Evolutionary conservation across 306 rosid species (phyloP).

Genomic region (Senna siamea): DNA sequence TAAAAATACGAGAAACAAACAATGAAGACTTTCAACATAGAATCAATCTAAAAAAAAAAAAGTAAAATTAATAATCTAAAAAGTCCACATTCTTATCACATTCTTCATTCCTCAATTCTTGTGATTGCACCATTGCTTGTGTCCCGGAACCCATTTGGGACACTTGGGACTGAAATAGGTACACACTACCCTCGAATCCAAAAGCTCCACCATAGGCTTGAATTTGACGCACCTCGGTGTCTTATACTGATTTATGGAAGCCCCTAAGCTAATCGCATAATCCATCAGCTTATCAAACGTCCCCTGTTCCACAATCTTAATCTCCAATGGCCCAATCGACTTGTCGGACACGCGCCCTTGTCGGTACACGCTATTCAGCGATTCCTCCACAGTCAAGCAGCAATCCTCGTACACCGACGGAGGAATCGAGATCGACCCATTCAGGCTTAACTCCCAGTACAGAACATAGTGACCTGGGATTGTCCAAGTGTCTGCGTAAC

Average conservation of each 20-base stretch:
- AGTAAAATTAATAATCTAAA: constrained; percentile 53
- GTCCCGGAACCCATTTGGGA: constrained; percentile 97
- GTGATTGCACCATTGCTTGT: constrained; percentile 76
- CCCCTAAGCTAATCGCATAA: constrained; percentile 91
- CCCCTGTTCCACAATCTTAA: constrained; percentile 81
- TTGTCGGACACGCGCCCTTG: constrained; percentile 91
- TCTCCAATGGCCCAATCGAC: constrained; percentile 88
- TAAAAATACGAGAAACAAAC: constrained; percentile 36
- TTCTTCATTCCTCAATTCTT: constrained; percentile 55
- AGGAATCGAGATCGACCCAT: constrained; percentile 68
- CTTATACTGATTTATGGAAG: constrained; percentile 94
- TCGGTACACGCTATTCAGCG: constrained; percentile 89
- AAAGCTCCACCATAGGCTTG: constrained; percentile 84
- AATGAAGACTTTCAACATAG: constrained; percentile 36
- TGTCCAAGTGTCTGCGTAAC: constrained; percentile 71
- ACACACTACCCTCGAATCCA: constrained; percentile 71
- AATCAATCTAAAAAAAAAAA: constrained; percentile 54
- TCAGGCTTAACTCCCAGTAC: constrained; percentile 74
- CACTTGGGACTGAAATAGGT: constrained; percentile 83
- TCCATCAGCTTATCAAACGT: constrained; percentile 97
- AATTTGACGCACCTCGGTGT: constrained; percentile 93
- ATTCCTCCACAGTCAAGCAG: constrained; percentile 79
- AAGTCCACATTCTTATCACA: no score
- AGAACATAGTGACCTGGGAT: constrained; percentile 95
- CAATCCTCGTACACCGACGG: constrained; percentile 90